These are phyloP conservation scores for Penicillium goetzii DNA, from an alignment of 495 filamentous ascomycete genomes.

Conservation along the genomic window DNA sequence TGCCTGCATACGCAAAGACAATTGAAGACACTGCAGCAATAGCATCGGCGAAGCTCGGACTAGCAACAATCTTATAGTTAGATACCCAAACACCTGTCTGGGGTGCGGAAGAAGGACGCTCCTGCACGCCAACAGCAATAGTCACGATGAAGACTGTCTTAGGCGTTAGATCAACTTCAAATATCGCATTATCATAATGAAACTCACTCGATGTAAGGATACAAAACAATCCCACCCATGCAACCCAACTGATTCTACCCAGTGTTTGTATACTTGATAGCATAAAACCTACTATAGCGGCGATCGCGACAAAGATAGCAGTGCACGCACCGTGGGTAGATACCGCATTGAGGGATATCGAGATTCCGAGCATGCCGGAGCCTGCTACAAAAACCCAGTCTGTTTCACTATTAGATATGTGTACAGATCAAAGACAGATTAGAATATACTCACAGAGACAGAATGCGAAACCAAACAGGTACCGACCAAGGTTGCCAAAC, in stretches of 20 bases:
- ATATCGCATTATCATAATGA: slow-evolving; percentile 35
- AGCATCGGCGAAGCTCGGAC: slow-evolving; percentile 35
- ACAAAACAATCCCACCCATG: slow-evolving; percentile 41
- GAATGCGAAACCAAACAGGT: slow-evolving; percentile 61
- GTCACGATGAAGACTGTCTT: slow-evolving; percentile 69
- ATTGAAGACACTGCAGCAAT: slow-evolving; percentile 69
- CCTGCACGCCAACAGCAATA: slow-evolving; percentile 62
- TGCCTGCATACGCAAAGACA: slow-evolving; percentile 66
- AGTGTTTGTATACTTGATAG: slow-evolving; percentile 45
- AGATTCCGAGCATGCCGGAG: slow-evolving; percentile 62
- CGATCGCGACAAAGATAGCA: slow-evolving; percentile 44
- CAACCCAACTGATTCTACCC: slow-evolving; percentile 38
- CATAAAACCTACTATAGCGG: slow-evolving; percentile 36
- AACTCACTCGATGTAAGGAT: slow-evolving; percentile 42
- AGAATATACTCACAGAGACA: slow-evolving; percentile 34
- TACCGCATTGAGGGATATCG: slow-evolving; percentile 69
- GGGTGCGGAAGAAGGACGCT: slow-evolving; percentile 42
- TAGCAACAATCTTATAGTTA: slow-evolving; percentile 36
- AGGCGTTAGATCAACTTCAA: slow-evolving; percentile 22
- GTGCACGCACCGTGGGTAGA: slow-evolving; percentile 61
- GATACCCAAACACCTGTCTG: slow-evolving; percentile 33
- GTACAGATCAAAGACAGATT: neutral
- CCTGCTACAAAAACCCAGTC: slow-evolving; percentile 45
- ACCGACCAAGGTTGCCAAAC: slow-evolving; percentile 61
- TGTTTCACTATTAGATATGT: slow-evolving; percentile 61